phyloP scores from a whole-genome alignment of 2,329 filamentous ascomycete genomes.

The Alternaria ventricosa region DNA sequence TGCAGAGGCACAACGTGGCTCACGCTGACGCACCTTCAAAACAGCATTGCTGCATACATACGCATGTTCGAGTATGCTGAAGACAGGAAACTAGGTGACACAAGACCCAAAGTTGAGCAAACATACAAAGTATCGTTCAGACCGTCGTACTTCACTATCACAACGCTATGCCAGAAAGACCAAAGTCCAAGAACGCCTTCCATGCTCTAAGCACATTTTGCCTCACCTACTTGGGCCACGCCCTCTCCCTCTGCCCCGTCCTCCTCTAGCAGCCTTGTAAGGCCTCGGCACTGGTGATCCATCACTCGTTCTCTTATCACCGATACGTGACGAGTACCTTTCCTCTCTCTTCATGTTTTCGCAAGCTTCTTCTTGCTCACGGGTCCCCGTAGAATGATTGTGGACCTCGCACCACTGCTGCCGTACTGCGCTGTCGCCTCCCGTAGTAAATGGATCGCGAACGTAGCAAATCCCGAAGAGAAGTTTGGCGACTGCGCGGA shows the following conservation, averaged over 20 bases:
- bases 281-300: conserved; percentile 1
- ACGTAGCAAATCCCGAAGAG: conserved; percentile 12
- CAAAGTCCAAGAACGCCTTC: not conserved
- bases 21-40: not conserved
- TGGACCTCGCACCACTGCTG: conserved; percentile 21
- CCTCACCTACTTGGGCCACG: not conserved
- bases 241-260: not conserved
- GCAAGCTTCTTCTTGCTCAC: not conserved
- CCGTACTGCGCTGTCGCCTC: conserved; percentile 11
- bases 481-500: conserved; percentile 13
- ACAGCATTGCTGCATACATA: not conserved
- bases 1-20: not conserved
- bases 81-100: not conserved
- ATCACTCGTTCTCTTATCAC: not conserved
- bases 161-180: not conserved
- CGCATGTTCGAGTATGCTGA: not conserved
- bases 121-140: not conserved
- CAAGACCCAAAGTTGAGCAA: not conserved
- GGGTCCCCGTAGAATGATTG: conserved; percentile 3
- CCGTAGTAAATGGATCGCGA: conserved; percentile 10
- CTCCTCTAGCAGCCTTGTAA: not conserved
- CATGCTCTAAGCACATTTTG: not conserved
- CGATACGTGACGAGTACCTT: not conserved
- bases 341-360: not conserved
- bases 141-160: not conserved